Conservation (phyloP, 176 grass and related monocot species). For the Saccharum officinarum region DNA sequence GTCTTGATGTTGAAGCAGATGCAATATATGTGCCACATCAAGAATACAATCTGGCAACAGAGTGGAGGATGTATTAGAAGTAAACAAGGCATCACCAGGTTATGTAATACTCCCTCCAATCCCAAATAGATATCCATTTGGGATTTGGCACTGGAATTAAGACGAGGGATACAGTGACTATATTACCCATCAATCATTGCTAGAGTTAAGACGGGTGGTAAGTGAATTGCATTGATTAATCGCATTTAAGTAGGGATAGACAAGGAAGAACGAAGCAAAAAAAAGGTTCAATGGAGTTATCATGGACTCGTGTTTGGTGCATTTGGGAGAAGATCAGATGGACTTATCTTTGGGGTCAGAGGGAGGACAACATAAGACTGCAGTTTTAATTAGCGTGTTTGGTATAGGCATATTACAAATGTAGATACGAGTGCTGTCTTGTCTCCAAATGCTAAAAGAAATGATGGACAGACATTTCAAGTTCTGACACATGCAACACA, state of each 20-base stretch:
- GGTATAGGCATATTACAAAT: constrained; percentile 18
- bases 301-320: not conserved
- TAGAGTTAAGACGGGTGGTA: not conserved
- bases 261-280: not conserved
- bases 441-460: not conserved
- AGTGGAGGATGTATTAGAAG: constrained; percentile 7
- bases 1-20: constrained; percentile 97
- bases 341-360: not conserved
- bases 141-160: not conserved
- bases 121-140: not conserved
- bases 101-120: not conserved
- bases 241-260: not conserved
- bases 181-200: not conserved
- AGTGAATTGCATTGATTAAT: not conserved
- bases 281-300: not conserved
- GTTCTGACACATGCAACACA: not conserved
- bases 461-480: not conserved
- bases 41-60: constrained; percentile 60
- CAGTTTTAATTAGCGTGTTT: not conserved
- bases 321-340: not conserved
- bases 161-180: not conserved
- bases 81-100: constrained; percentile 12
- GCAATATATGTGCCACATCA: constrained; percentile 92
- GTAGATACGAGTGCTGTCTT: not conserved
- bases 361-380: not conserved